These are phyloP conservation scores for Euphorbia peplus DNA, from an alignment of 345 rosid genomes.

Conservation along the genomic window DNA sequence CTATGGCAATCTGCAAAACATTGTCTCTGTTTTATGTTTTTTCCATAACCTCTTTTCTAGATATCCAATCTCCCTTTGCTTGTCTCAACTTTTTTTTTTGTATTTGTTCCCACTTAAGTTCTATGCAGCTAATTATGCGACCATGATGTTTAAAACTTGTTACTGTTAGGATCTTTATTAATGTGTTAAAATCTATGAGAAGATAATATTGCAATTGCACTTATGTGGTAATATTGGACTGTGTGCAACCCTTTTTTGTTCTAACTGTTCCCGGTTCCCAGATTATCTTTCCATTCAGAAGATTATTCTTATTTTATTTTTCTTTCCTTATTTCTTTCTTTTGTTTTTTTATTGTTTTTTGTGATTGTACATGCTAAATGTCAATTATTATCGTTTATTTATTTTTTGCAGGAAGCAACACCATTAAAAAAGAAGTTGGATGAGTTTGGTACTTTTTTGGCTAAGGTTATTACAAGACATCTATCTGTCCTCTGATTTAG, in stretches of 20 bases:
- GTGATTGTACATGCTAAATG: too few species aligned
- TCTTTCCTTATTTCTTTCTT: not conserved
- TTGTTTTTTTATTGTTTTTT: too few species aligned
- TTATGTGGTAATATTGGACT: not conserved
- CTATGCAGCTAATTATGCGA: not conserved
- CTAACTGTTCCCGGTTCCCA: not conserved
- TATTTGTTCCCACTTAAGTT: not conserved
- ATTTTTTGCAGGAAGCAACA: slow-evolving; percentile 74
- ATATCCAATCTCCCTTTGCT: slow-evolving; percentile 3
- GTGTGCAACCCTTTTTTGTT: not conserved
- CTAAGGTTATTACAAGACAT: slow-evolving; percentile 59
- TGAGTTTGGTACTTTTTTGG: slow-evolving; percentile 96
- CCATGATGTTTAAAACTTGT: not conserved
- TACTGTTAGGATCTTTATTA: slow-evolving; percentile 2
- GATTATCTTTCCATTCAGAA: not conserved
- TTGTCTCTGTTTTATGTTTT: not conserved
- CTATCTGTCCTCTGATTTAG: slow-evolving; percentile 9
- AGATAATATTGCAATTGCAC: not conserved
- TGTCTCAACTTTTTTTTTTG: not conserved
- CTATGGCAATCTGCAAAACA: not conserved
- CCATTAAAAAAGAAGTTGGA: slow-evolving; percentile 97
- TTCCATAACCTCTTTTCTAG: not conserved
- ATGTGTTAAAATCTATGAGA: not conserved
- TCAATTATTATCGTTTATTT: not conserved
- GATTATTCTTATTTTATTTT: not conserved